Evolutionary conservation across 192 early-diverging fungal genomes (phyloP), one percentile per base, ranked within the genome.

Genomic region (Coemansia sp.): DNA sequence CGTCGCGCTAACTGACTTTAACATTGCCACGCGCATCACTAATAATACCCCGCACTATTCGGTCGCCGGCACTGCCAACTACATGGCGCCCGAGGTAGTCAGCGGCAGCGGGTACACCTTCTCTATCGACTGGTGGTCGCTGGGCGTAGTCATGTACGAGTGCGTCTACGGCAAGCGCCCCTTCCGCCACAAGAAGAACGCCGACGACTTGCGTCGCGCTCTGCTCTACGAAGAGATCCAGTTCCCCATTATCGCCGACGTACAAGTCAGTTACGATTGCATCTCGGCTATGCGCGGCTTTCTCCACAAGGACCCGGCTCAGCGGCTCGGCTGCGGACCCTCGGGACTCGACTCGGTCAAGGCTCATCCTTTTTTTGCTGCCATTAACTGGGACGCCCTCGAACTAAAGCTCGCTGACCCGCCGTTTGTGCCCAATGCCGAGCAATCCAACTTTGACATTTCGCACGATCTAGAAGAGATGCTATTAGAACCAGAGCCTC

Each of bases 391-490:
- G 95, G 76, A 81, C 15, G 72, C 73, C 41, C 82, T 97, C 32
- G 89, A 90, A 32, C 71, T 82, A n/a, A 92, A 91, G 75, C 78
- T 90, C 66, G 82, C 89, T 0, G 70, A 66, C 3, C 94, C 96
- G 31, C 90, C 94, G 8, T 98, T 95, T 77, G 82, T 88, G 8
- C 95, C 96, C 51, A 90, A 92, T 78, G 90, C 86, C 58, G 94
- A 96, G 73, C 81, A 88, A 21, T 89, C 93, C 51, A 99, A 99
- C 72, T 98, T 97, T 78, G 97, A 99, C 85, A 93, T 94, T 8
- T 93, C 94, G 27, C 90, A 97, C 72, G 97, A 99, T 51, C 77
- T 99, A 23, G 96, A 99, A 66, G 97, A 99, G 69, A 87, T 98
- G 32, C 78, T 99, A 42, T 84, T 99, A n/a, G 96, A 99, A 72